Conservation (phyloP, 176 grass and related monocot species). For the sorghum (Sorghum bicolor) region DNA sequence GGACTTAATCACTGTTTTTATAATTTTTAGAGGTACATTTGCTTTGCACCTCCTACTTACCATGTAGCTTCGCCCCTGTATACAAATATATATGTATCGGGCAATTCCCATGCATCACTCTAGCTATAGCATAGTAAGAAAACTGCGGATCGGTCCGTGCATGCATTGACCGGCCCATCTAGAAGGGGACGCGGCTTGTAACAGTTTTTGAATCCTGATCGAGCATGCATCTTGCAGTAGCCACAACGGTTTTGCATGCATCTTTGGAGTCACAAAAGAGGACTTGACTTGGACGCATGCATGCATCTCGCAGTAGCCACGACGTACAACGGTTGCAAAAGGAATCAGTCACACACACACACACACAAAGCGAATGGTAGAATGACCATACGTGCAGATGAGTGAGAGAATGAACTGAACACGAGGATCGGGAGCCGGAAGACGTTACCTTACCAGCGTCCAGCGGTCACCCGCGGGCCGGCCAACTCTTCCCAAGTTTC, state of each 20-base stretch:
- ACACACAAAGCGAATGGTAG: background rate
- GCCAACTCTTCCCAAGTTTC: background rate
- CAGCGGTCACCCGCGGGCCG: too few relatives aligned
- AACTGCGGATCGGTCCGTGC: too few relatives aligned
- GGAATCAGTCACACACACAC: background rate
- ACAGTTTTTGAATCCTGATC: background rate
- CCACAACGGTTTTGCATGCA: background rate
- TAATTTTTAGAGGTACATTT: too few relatives aligned
- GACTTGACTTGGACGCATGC: background rate
- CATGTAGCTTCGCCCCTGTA: too few relatives aligned
- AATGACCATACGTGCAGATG: conserved; percentile 12
- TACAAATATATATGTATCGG: too few relatives aligned
- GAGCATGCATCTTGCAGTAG: background rate
- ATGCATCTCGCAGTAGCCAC: background rate
- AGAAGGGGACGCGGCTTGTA: too few relatives aligned
- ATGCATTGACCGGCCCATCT: too few relatives aligned
- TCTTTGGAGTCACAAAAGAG: background rate
- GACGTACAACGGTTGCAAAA: background rate
- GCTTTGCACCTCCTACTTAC: too few relatives aligned
- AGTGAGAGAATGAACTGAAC: background rate
- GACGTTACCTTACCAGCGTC: background rate
- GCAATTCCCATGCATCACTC: too few relatives aligned
- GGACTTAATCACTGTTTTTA: too few relatives aligned
- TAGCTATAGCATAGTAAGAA: too few relatives aligned
- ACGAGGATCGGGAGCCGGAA: background rate